These are phyloP conservation scores for Lolium multiflorum DNA, from an alignment of 176 grass and related monocot genomes.

Conservation along the genomic window DNA sequence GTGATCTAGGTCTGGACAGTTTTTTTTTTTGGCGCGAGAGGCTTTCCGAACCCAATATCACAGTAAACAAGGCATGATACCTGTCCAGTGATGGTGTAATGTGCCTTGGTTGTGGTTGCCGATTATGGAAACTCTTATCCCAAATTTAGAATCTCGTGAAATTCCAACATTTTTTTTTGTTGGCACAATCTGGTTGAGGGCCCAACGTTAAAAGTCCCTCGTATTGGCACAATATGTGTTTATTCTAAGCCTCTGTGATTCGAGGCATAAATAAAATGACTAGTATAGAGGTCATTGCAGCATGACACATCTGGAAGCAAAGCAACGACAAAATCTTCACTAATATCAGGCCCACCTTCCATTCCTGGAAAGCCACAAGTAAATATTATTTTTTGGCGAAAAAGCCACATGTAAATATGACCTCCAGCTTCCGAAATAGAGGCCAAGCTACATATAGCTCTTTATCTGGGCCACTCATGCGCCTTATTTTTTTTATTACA, in stretches of 20 bases:
- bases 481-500: too few relatives aligned
- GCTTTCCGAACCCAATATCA: not conserved
- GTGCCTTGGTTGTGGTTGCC: not conserved
- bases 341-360: not conserved
- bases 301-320: not conserved
- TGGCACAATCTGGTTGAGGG: not conserved
- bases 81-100: not conserved
- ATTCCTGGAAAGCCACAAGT: not conserved
- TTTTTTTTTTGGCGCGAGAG: not conserved
- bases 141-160: not conserved
- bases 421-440: not conserved
- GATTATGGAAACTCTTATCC: not conserved
- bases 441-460: too few relatives aligned
- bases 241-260: slow-evolving; percentile 3
- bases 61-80: not conserved
- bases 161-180: not conserved
- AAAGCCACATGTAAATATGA: not conserved
- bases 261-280: not conserved
- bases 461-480: too few relatives aligned
- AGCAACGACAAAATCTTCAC: not conserved
- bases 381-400: not conserved
- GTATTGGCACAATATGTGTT: slow-evolving; percentile 14
- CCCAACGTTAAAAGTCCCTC: not conserved
- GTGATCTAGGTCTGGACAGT: not conserved
- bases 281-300: not conserved